Base-by-base conservation (phyloP, 495 filamentous ascomycete genomes). In the Usnea hakonensis region DNA sequence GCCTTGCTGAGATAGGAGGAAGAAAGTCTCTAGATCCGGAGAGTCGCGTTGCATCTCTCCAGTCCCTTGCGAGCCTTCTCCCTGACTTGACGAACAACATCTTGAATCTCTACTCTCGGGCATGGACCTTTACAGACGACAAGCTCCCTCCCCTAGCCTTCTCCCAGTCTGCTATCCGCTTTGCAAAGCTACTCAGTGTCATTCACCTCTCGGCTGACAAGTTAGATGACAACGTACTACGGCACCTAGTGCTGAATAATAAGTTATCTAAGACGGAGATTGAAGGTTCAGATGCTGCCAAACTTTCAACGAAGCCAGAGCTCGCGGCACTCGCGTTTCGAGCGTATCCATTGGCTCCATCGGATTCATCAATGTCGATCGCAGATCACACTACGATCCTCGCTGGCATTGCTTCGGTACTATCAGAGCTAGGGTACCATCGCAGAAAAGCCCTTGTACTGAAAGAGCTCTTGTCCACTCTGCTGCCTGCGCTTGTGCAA, bases 401-500 rank as follows among this genome's bases (percentile, higher is more conserved):
- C 13, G 86, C 90, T 56, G 95, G 91, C 21, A 90, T 96, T 60
- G 83, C 90, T n/a, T 87, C 88, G 43, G 81, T 96, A 41, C 77
- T 95, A 28, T 86, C 90, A 28, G 73, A 80, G 23, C 73, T 97
- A 26, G 90, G 89, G 14, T 81, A 90, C 58, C 81, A 89, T 54
- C 81, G 94, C 60, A 95, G 95, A 72, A 95, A 95, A 70, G 91
- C 87, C 3, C 82, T 97, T 66, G 82, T 97, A 3, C 77, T 95
- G 62, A 85, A 87, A 65, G 92, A 97, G 68, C 79, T 96, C 58
- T 77, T 97, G 10, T 83, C 83, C n/a, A 83, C 89, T 36, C 77
- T 96, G 61, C 88, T 94, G 58, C 88, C 87, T 60, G 90, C 87
- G 1, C 77, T 98, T 35, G 87, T 96, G n/a, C 89, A 96, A 72